Conservation (phyloP, 495 filamentous ascomycete genomes). For the Bacidia rubella region DNA sequence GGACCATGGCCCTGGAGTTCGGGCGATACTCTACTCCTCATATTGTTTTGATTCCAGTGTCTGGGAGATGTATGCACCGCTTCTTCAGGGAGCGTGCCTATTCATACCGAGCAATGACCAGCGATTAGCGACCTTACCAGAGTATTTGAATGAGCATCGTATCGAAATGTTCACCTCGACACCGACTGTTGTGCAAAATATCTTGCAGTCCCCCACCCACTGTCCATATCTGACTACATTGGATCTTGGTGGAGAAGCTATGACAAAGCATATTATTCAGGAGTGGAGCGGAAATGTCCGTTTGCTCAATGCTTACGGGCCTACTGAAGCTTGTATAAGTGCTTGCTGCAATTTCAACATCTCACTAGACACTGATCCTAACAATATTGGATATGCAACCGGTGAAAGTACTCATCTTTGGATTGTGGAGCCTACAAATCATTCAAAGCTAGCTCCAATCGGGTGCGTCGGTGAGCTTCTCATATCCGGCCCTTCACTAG, state of each 20-base stretch:
- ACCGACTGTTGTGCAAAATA: slow-evolving; percentile 37
- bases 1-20: slow-evolving; percentile 20
- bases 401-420: slow-evolving; percentile 27
- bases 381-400: slow-evolving; percentile 19
- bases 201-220: slow-evolving; percentile 25
- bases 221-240: slow-evolving; percentile 35
- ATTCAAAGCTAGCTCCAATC: slow-evolving; percentile 32
- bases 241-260: slow-evolving; percentile 38
- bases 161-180: slow-evolving; percentile 37
- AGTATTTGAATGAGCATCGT: slow-evolving; percentile 26
- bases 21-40: slow-evolving; percentile 35
- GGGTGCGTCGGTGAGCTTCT: slow-evolving; percentile 41
- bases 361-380: not conserved
- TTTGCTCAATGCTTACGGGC: slow-evolving; percentile 14
- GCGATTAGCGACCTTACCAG: slow-evolving; percentile 32
- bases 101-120: slow-evolving; percentile 40
- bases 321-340: slow-evolving; percentile 2
- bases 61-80: slow-evolving; percentile 36
- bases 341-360: not conserved
- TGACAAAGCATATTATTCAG: slow-evolving; percentile 26
- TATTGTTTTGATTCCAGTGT: slow-evolving; percentile 40
- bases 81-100: slow-evolving; percentile 34
- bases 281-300: not conserved
- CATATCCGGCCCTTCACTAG: slow-evolving; percentile 41
- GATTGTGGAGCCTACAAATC: slow-evolving; percentile 33